Evolutionary conservation across 2,329 filamentous ascomycete genomes (phyloP), one percentile per base, ranked within the genome.

Genomic region (Cordyceps fumosorosea): DNA sequence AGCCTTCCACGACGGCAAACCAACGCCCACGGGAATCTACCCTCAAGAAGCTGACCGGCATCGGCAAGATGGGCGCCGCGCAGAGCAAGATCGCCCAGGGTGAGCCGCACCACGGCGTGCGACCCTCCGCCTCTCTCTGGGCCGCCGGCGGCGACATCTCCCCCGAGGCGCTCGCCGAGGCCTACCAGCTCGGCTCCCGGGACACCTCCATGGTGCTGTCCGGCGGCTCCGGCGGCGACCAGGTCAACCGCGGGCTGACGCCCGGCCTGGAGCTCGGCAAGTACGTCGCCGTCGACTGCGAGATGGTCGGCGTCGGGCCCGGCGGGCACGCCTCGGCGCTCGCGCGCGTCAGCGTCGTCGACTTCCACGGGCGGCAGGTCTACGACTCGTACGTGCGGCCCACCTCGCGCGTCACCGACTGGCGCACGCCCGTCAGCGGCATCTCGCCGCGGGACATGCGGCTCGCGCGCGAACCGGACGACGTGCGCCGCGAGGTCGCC

Each of bases 311-410:
- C 54, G 85, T 96, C 14, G 90, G 89, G 0, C 84, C 84, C 1
- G 85, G 85, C 56, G 83, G 85, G 24, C 81, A 88, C 66, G 84
- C 87, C 70, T 92, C 91, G 42, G 87, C 86, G 0, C 84, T 99
- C 51, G 95, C 95, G 1, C 85, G 95, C 53, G 91, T 93, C 61
- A 96, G 90, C 71, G 79, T 96, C 18, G 93, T 97, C 67, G 96
- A 98, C 74, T 99, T 93, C 74, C 91, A 97, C 72, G 93, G 93
- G 20, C 84, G 89, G 32, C 91, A 96, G 74, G 79, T 99, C 52
- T 97, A 98, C 81, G 95, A 99, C 78, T 93, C 90, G 14, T 98
- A 89, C 71, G 95, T 98, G 11, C 84, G 84, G 60, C 89, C 91
- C 0, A 85, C 86, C 63, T 87, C 92, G 70, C 80, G 78, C 61